Percentiles rank a stretch among this genome's conserved stretches.
phyloP scores from a whole-genome alignment of 306 rosid genomes.

The Cucurbita maxima region DNA sequence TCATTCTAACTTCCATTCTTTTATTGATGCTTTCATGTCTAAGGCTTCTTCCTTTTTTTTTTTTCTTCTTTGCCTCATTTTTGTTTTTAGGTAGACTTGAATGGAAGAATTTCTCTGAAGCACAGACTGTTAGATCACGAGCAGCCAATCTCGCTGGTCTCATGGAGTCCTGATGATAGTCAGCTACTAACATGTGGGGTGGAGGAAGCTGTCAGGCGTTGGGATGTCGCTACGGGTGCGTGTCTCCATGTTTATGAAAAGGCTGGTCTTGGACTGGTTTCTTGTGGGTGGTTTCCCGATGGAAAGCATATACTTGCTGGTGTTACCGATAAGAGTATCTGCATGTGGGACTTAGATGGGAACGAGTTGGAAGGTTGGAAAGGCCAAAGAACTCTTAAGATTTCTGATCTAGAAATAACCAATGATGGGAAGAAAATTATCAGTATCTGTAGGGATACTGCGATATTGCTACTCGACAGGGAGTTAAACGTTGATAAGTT shows the following conservation, averaged over 20 bases:
- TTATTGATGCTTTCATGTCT: not conserved
- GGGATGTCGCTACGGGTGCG: conserved; percentile 79
- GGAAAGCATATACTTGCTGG: conserved; percentile 77
- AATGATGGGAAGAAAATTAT: conserved; percentile 63
- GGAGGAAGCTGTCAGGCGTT: conserved; percentile 85
- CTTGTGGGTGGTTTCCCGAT: conserved; percentile 92
- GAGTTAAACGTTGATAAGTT: conserved; percentile 58
- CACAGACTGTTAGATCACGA: conserved; percentile 74
- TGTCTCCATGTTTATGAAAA: conserved; percentile 85
- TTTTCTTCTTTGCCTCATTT: not conserved
- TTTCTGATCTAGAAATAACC: conserved; percentile 78
- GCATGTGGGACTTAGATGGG: conserved; percentile 92
- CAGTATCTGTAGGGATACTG: conserved; percentile 56
- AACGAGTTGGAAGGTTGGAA: conserved; percentile 91
- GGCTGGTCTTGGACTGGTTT: conserved; percentile 49
- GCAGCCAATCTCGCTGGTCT: conserved; percentile 58
- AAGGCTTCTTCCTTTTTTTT: not conserved
- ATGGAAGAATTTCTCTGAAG: conserved; percentile 44
- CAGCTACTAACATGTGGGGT: conserved; percentile 91
- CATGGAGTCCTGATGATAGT: conserved; percentile 89
- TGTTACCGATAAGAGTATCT: conserved; percentile 76
- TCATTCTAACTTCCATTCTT: not conserved
- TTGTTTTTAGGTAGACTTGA: conserved; percentile 43
- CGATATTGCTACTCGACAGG: conserved; percentile 54
- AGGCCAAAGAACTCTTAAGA: conserved; percentile 67